Conservation (phyloP, 768 basidiomycete genomes). For the Tubosaeta sp. region DNA sequence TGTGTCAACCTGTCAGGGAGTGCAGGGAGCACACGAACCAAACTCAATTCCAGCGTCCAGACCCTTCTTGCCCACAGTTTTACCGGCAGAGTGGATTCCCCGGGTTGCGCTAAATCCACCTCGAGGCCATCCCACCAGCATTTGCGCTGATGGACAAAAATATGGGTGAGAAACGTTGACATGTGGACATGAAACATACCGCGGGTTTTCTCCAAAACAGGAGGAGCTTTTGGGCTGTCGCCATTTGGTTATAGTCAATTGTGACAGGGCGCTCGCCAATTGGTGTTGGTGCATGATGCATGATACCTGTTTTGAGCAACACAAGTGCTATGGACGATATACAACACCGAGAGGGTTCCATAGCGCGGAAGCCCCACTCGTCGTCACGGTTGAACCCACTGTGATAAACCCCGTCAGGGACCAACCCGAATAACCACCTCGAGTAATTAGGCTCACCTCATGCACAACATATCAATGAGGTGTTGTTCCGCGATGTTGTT, state of each 20-base stretch:
- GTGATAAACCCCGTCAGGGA: slow-evolving; percentile 9
- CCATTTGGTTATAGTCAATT: slow-evolving; percentile 90
- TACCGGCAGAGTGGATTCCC: slow-evolving; percentile 50
- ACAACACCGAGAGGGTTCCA: slow-evolving; percentile 94
- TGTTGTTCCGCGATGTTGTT: slow-evolving; percentile 99
- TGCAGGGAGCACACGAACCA: slow-evolving; percentile 48
- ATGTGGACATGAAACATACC: slow-evolving; percentile 47
- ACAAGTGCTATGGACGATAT: slow-evolving; percentile 98
- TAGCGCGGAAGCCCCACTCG: slow-evolving; percentile 94
- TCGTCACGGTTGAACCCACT: slow-evolving; percentile 97
- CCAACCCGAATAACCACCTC: background rate
- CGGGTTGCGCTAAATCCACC: slow-evolving; percentile 67
- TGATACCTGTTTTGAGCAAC: slow-evolving; percentile 93
- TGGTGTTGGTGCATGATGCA: slow-evolving; percentile 52
- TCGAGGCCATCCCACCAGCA: slow-evolving; percentile 99
- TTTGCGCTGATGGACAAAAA: slow-evolving; percentile 65
- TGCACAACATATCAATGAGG: slow-evolving; percentile 99
- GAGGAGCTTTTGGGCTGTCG: slow-evolving; percentile 93
- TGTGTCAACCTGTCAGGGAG: background rate
- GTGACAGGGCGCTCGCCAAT: slow-evolving; percentile 69
- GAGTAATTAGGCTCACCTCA: slow-evolving; percentile 62
- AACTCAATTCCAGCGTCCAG: slow-evolving; percentile 95
- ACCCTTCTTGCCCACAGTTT: slow-evolving; percentile 97
- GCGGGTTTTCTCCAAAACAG: slow-evolving; percentile 99
- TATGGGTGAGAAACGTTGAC: background rate